These are phyloP conservation scores for Cladosporium sp. DNA, from an alignment of 2,329 filamentous ascomycete species.

Conservation along the genomic window DNA sequence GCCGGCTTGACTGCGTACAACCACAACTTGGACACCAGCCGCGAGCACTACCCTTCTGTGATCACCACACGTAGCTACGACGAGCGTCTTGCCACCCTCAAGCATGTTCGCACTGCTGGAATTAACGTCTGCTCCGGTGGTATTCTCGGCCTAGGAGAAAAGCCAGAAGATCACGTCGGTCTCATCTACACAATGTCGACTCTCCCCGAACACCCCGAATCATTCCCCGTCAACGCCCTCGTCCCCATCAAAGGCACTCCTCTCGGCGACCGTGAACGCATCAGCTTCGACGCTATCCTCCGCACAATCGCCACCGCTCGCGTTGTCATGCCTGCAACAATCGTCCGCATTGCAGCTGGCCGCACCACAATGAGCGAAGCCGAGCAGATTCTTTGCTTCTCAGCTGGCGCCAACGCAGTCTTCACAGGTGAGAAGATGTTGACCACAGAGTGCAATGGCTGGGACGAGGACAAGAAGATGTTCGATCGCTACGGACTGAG, in stretches of 20 bases:
- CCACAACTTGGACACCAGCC: slow-evolving; percentile 86
- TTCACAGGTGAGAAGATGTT: slow-evolving; percentile 96
- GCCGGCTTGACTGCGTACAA: slow-evolving; percentile 89
- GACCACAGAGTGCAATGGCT: slow-evolving; percentile 85
- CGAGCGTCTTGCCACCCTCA: slow-evolving; percentile 74
- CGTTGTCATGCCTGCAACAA: slow-evolving; percentile 77
- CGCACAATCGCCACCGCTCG: slow-evolving; percentile 80
- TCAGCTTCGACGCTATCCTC: slow-evolving; percentile 73
- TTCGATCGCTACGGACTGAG: slow-evolving; percentile 77
- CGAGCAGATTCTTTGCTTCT: slow-evolving; percentile 84
- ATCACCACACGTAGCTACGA: slow-evolving; percentile 86
- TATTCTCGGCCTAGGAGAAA: slow-evolving; percentile 81
- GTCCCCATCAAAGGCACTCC: slow-evolving; percentile 90
- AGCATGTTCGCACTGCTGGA: slow-evolving; percentile 76
- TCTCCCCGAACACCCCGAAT: slow-evolving; percentile 77
- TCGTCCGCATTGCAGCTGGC: slow-evolving; percentile 81
- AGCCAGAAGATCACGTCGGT: slow-evolving; percentile 72
- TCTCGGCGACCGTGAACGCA: slow-evolving; percentile 64
- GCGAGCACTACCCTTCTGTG: slow-evolving; percentile 81
- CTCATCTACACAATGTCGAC: slow-evolving; percentile 79
- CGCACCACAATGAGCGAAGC: slow-evolving; percentile 81
- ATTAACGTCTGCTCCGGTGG: slow-evolving; percentile 89
- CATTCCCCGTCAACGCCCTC: slow-evolving; percentile 85
- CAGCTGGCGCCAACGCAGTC: slow-evolving; percentile 88
- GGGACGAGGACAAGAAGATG: slow-evolving; percentile 82